Base-by-base conservation (phyloP, 768 basidiomycete species). In the Dioszegia crocea region DNA sequence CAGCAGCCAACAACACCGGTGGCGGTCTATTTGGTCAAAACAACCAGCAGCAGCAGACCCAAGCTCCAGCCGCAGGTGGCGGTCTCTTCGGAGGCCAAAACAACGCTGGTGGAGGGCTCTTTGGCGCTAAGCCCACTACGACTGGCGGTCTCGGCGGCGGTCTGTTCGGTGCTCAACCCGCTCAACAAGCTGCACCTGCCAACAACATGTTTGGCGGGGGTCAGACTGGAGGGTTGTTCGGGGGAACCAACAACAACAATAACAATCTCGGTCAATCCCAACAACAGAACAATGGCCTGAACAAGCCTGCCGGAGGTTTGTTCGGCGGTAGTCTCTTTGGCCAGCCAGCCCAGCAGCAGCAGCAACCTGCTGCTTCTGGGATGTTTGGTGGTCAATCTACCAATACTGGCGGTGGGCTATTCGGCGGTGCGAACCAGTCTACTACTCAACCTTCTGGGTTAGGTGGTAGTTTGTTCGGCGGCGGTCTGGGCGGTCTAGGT, bases 401-500 rank as follows among this genome's bases (percentile, higher is more conserved):
- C 45, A 41, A 33, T 33, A 33, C 70, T 41, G 56, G 60, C 67
- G 53, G 60, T 31, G 67, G 78, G 8, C 54, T 77, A 51, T 73
- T 78, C 57, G 79, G 74, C 11, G 62, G 54, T 43, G 64, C 62
- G 70, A 44, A 45, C 19, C 44, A 44, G 26, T 9, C 33, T 8
- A 38, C 40, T 16, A 26, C 54, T 21, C 54, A 56, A 21, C 17
- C 38, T 19, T 69, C 72, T 14, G 71, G 73, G 2, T 54, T 76
- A 14, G 78, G 78, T 16, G 76, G 79, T 10, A 75, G 79, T 24
- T 54, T 88, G 21, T 85, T 85, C 62, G 80, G 80, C 23, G 79
- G 77, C 40, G 26, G 27, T 9, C 19, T 52, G 12, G 62, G n/a
- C n/a, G n/a, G 53, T 24, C 46, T 71, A 14, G 65, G 65, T 24